Evolutionary conservation across 176 grass and related monocot species (phyloP).

Genomic region (Aegilops umbellulata): DNA sequence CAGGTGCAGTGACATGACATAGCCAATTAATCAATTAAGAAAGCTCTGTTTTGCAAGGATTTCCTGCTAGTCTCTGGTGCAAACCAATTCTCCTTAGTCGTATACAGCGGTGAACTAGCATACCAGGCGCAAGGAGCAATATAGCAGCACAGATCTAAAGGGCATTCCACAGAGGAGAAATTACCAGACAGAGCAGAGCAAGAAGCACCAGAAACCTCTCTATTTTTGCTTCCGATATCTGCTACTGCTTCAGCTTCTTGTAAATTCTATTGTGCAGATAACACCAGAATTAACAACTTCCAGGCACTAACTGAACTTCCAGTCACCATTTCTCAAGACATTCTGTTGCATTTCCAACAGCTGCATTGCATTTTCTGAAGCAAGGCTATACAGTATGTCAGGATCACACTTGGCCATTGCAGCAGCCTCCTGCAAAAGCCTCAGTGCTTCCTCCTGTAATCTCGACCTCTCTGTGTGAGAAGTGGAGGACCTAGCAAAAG

Average conservation of each 20-base stretch:
- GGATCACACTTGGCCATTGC: constrained; percentile 51
- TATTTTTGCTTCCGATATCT: too few species aligned
- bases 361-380: constrained; percentile 64
- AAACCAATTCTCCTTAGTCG: not conserved
- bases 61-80: not conserved
- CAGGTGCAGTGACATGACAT: not conserved
- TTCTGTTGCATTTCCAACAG: constrained; percentile 55
- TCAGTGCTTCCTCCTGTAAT: constrained; percentile 52
- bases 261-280: too few species aligned
- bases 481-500: constrained; percentile 56
- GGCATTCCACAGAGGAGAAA: not conserved
- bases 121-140: not conserved
- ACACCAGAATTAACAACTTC: too few species aligned
- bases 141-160: not conserved
- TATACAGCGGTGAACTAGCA: not conserved
- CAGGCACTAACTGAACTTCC: too few species aligned
- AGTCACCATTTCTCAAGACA: constrained; percentile 68
- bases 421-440: constrained; percentile 44
- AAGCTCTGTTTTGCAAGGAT: not conserved
- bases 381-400: constrained; percentile 9
- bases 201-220: too few species aligned
- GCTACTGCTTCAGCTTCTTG: too few species aligned
- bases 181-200: not conserved
- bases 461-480: constrained; percentile 52
- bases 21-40: not conserved